Evolutionary conservation across 2,329 filamentous ascomycete species (phyloP), one percentile per base, ranked within the genome.

Genomic region (Pseudomassariella vexata): DNA sequence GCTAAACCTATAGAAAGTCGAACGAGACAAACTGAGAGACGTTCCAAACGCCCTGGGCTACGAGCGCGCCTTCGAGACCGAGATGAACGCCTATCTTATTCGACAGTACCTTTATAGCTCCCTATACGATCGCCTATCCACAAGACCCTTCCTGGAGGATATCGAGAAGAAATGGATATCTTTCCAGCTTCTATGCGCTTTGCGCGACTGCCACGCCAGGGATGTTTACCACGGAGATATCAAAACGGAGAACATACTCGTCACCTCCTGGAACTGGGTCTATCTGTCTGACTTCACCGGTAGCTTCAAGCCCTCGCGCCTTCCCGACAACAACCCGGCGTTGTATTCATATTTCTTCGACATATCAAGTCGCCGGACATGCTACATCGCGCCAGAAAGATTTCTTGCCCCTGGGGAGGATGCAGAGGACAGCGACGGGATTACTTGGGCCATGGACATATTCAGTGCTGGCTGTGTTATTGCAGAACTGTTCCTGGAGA

Each of bases 151-250:
- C 48, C 68, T 96, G 8, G 94, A 98, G 59, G 86, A 94, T 44
- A 92, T 98, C 44, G 92, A 98, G 60, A 96, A 95, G 71, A 95
- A 94, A 65, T 98, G 92, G 92, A 74, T 98, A 30, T 85, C 90
- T 0, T 98, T 95, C 49, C 92, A 98, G 63, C 73, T 98, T 3
- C 73, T 98, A 9, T 95, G 88, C 57, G 89, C 86, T 3, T 67
- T 98, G 37, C 80, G 89, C 35, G 94, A 98, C 59, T 95, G 87
- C 49, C 92, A 98, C 57, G 72, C 83, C 18, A 75, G 83, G 28
- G 85, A 94, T 48, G 72, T 98, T 31, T 96, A 89, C 55, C 92
- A 98, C 55, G 94, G 92, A 36, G 94, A 98, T 53, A 96, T 98
- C 66, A 98, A 98, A 67, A 92, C 90, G 2, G 90, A 98, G 59